A percentile compares a stretch with the other conserved stretches of the same genome.
phyloP scores from a whole-genome alignment of 2,329 filamentous ascomycete species.

The Aschersonia sp. region DNA sequence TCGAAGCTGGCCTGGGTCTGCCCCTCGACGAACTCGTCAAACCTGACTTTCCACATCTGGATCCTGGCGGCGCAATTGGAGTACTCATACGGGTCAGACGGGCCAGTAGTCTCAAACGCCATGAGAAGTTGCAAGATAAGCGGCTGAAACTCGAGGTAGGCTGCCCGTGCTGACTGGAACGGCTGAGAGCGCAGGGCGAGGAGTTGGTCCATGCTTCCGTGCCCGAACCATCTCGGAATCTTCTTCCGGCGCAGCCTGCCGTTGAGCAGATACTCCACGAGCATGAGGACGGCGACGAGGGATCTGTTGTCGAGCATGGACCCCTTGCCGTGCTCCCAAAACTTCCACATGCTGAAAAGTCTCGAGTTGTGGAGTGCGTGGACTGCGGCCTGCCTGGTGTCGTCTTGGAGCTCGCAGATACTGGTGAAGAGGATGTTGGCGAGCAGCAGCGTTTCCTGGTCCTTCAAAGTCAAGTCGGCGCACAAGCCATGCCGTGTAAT shows the following conservation, averaged over 20 bases:
- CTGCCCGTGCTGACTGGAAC: not conserved
- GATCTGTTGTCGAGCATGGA: not conserved
- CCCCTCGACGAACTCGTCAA: not conserved
- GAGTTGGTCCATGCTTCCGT: not conserved
- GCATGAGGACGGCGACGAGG: constrained; percentile 6
- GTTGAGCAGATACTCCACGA: constrained; percentile 3
- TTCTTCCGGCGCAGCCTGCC: not conserved
- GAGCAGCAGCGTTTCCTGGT: constrained; percentile 6
- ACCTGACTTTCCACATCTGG: not conserved
- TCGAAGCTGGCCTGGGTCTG: not conserved
- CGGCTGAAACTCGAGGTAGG: constrained; percentile 2
- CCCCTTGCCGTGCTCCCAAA: constrained; percentile 2
- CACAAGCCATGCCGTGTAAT: not conserved
- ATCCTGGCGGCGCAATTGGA: not conserved
- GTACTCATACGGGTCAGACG: not conserved
- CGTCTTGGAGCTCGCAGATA: constrained; percentile 5
- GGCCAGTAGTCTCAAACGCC: not conserved
- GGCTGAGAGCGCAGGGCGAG: not conserved
- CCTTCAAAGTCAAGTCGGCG: not conserved
- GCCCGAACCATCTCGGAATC: not conserved
- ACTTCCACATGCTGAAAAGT: constrained; percentile 5
- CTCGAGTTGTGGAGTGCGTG: constrained; percentile 4
- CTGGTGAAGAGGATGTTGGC: constrained; percentile 5
- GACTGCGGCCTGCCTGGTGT: constrained; percentile 4
- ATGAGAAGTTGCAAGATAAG: not conserved